A percentile compares a stretch with the other conserved stretches of the same genome.
phyloP scores from a whole-genome alignment of 768 basidiomycete genomes.

The Russula foetens region DNA sequence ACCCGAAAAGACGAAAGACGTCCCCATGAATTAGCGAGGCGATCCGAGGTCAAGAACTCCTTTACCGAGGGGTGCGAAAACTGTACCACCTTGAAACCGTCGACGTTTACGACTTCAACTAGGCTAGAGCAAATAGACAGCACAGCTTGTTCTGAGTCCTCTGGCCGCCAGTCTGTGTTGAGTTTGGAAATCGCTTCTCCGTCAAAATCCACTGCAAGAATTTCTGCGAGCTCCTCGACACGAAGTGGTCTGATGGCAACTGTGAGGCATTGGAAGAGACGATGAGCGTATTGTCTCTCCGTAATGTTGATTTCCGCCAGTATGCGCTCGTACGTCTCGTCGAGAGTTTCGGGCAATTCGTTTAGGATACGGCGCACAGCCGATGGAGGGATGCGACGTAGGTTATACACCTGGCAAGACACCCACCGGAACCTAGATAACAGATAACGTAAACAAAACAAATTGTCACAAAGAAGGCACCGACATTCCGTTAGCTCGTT shows the following conservation, averaged over 20 bases:
- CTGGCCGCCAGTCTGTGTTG: background rate
- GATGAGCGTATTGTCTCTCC: background rate
- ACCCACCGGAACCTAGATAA: conserved; percentile 1
- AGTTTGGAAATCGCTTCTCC: background rate
- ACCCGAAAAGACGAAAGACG: background rate
- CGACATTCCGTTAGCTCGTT: conserved; percentile 2
- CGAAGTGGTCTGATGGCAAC: background rate
- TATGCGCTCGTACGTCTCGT: conserved; percentile 2
- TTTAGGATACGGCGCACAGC: background rate
- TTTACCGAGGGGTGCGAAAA: background rate
- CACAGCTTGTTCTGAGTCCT: background rate
- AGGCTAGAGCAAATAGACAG: background rate
- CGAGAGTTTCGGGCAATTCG: background rate
- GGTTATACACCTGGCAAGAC: background rate
- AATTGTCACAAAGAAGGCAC: background rate
- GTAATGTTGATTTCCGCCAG: background rate
- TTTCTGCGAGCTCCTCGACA: background rate
- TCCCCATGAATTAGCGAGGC: background rate
- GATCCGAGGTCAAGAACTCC: background rate
- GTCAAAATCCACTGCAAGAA: background rate
- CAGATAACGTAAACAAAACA: background rate
- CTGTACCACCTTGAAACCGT: background rate
- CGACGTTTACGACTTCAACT: background rate
- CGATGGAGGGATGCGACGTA: background rate
- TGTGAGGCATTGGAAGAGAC: background rate